Evolutionary conservation across 2,329 filamentous ascomycete species (phyloP), one percentile per base, ranked within the genome.

Genomic region (Pseudogymnoascus sp.): DNA sequence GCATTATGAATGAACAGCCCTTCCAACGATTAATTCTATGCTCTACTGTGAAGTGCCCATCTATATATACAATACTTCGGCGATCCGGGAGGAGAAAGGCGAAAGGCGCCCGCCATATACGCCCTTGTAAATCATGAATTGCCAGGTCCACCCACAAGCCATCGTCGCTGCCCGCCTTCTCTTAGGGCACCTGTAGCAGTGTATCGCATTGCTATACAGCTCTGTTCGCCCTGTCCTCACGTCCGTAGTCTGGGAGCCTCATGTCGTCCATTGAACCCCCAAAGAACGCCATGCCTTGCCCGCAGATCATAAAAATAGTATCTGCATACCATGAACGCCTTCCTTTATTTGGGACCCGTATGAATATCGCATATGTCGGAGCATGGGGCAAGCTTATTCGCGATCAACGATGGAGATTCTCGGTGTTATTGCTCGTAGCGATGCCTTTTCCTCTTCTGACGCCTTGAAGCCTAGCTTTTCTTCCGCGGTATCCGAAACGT

Each of bases 381-480:
- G 10, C 8, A 56, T 33, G 31, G 10, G 24, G 10, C 5, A 31
- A 3, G n/a, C n/a, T 37, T 19, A 61, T 37, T 77, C 75, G 62
- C 76, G 78, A 16, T 89, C 86, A 31, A 90, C 80, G 11, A 81
- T 71, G 40, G 79, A 81, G 64, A 93, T 82, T 68, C 79, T 85
- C 6, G 89, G 89, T 33, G 85, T 77, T 56, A 82, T 75, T 60
- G 80, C 80, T 59, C 84, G 80, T 66, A 96, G 74, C 11, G 83
- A 82, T 64, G 86, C 84, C 73, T 85, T 87, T 72, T 96, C 91
- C 71, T 88, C 80, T 66, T 90, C 86, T 0, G 86, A 88, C 1
- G 92, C 84, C 40, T 82, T 86, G 74, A 91, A 82, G 6, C 89
- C 89, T 65, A 93, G 82, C 44, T 82, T 85, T 72, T 89, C 82